These are phyloP conservation scores for Botryosphaeria dothidea DNA, from an alignment of 2,329 filamentous ascomycete species.

Conservation along the genomic window DNA sequence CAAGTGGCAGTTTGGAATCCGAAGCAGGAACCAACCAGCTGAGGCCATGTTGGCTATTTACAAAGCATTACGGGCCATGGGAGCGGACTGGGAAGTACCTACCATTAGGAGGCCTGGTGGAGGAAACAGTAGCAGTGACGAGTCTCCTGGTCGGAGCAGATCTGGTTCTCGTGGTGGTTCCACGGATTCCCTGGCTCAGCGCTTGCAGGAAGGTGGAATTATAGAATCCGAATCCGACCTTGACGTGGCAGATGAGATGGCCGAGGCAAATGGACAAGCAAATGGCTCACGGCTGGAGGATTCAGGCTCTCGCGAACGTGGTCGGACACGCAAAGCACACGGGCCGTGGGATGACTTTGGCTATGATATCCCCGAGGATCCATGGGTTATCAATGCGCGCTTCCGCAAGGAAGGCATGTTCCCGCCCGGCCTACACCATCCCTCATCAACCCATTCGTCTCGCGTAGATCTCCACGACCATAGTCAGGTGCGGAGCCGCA, in stretches of 20 bases:
- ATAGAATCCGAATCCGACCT: constrained; percentile 15
- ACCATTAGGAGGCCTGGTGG: constrained; percentile 42
- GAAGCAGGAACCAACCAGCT: constrained; percentile 88
- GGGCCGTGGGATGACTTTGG: constrained; percentile 56
- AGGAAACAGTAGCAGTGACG: constrained; percentile 39
- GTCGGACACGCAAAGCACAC: constrained; percentile 43
- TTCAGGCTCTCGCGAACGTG: constrained; percentile 26
- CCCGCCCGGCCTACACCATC: constrained; percentile 51
- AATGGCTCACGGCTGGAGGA: constrained; percentile 11
- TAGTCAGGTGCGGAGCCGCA: constrained; percentile 5
- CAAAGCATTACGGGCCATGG: constrained; percentile 83
- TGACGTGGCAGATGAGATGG: constrained; percentile 5
- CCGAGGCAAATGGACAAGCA: neutral
- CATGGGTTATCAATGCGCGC: constrained; percentile 90
- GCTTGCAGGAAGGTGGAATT: constrained; percentile 5
- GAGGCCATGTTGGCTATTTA: constrained; percentile 96
- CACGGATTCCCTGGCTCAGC: constrained; percentile 12
- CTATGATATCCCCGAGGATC: constrained; percentile 87
- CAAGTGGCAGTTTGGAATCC: constrained; percentile 97
- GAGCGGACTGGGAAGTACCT: constrained; percentile 78
- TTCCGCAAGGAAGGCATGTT: constrained; percentile 81
- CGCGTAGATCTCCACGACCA: constrained; percentile 46
- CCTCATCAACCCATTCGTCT: constrained; percentile 51
- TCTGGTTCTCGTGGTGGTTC: constrained; percentile 15
- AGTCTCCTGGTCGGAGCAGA: constrained; percentile 17